Evolutionary conservation across 2,329 filamentous ascomycete genomes (phyloP), one percentile per base, ranked within the genome.

Genomic region (Pestalotiopsis sp.): DNA sequence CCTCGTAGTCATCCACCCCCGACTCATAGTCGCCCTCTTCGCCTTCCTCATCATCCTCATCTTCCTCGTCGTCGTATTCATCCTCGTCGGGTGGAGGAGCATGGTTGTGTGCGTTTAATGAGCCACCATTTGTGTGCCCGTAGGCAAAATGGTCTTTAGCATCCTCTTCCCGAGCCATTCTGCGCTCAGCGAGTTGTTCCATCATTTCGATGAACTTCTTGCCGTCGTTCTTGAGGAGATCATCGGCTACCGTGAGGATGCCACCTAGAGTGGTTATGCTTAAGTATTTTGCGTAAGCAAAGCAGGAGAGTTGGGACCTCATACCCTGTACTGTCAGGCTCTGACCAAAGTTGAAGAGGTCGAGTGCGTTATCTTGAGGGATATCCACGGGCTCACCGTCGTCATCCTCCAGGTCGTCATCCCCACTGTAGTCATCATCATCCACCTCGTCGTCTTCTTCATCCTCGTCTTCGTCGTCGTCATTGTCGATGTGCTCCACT

Each of bases 141-240:
- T 86, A 88, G 77, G 86, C 85, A 77, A 90, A 85, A 74, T 88
- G 85, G 73, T 89, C 86, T 71, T 91, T 90, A 64, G 93, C 93
- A 78, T 98, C 94, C 82, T 96, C 95, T 84, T 98, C 95, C 74
- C 96, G 92, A 78, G 95, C 93, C 95, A 99, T 98, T 75, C 96
- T 90, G 76, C 95, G 93, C 83, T 99, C 96, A 49, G 96, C 96
- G 75, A 99, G 88, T 83, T 98, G 95, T 81, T 99, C 96, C 96
- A 99, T 99, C 96, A 99, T 99, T 80, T 99, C 96, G 82, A 99
- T 99, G 84, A 99, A 99, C 78, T 97, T 97, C 82, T 97, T 97
- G 77, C 96, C 96, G 81, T 99, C 96, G 82, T 99, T 99, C 82
- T 98, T 98, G 72, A 99, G 88, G 73, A 99, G 87, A 83, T 99